Base-by-base conservation (phyloP, 169 alveolate genomes). In the Neospora caninum region DNA sequence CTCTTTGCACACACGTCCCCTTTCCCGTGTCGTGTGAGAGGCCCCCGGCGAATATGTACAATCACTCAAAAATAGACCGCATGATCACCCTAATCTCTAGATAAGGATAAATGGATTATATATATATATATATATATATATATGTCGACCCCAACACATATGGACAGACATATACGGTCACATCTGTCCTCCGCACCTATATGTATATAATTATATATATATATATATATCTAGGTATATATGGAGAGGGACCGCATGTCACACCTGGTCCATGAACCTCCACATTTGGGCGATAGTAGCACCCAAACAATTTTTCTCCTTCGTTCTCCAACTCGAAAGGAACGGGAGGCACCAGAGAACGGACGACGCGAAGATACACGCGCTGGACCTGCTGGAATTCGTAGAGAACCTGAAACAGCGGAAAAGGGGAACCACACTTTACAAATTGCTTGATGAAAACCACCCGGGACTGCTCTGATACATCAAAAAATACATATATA, bases 351-450 rank as follows among this genome's bases (percentile, higher is more conserved):
- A 78, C 87, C 25, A 78, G 87, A 27, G 45, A 39, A 42, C 89
- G 89, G 16, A 45, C 69, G 42, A 82, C 38, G 49, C 54, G 89
- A 31, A 82, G 69, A 49, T 41, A 82, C 36, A 82, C 31, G 42
- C 89, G 54, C 89, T 82, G 89, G 27, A 82, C 89, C 67, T 82
- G 69, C 89, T 39, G 67, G 31, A 82, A 82, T n/a, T 82, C 89
- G 41, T 41, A 36, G 67, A 82, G 89, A 41, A 82, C 89, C 89
- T 82, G 89, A 31, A 34, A 45, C 10, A 29, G 43, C 7, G 87
- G 83, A 29, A 78, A 0, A 78, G 25, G 18, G 31, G 13, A 27
- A 78, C 87, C 41, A 0, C 34, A 18, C 78, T n/a, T 18, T 49
- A 13, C 58, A 0, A 0, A 49, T 49, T 49, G 9, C 58, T 22